Base-by-base conservation (phyloP, 2,329 filamentous ascomycete genomes). In the Orbilia blumenaviensis region DNA sequence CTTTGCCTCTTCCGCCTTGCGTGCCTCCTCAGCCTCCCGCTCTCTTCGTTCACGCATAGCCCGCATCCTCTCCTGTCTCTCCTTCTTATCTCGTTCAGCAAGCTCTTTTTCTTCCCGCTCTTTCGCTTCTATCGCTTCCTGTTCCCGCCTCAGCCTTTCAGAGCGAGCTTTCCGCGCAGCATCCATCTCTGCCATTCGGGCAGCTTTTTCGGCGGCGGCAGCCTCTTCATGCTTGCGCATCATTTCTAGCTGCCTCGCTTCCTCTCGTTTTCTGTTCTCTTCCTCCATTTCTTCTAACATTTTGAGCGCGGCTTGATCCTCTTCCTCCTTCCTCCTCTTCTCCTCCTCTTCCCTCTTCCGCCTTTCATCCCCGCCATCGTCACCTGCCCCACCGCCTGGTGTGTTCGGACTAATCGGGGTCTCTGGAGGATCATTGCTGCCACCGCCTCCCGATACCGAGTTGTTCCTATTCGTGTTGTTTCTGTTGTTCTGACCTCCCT, bases 341-440 rank as follows among this genome's bases (percentile, higher is more conserved):
- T 69, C 72, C 29, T 73, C 68, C n/a, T 76, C 72, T 6, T 76
- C 58, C 25, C 60, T 69, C 29, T 66, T 69, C 10, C 60, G 54
- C 12, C 64, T 42, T 38, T 76, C 50, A 9, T 76, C 72, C 3
- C 54, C 72, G 10, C 60, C 72, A 16, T 66, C 72, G 29, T 76
- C 64, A n/a, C 52, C 68, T 41, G 62, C 72, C 54, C 41, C 16
- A 9, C 64, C 72, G 7, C 72, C 72, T 36, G 72, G 64, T 34
- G 64, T 69, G 14, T 38, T 64, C 2, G 71, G 71, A 16, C 71
- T 75, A 23, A 69, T 48, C 0, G 72, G 72, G 23, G 72, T 69
- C 58, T 64, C 58, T 8, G 64, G 64, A n/a, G 50, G 14, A 23
- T 76, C 64, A n/a, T 54, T 66, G 16, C 72, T 27, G 12, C 67